These are phyloP conservation scores for Trypanosoma cruzi DNA, from an alignment of 208 protist species.

Conservation along the genomic window DNA sequence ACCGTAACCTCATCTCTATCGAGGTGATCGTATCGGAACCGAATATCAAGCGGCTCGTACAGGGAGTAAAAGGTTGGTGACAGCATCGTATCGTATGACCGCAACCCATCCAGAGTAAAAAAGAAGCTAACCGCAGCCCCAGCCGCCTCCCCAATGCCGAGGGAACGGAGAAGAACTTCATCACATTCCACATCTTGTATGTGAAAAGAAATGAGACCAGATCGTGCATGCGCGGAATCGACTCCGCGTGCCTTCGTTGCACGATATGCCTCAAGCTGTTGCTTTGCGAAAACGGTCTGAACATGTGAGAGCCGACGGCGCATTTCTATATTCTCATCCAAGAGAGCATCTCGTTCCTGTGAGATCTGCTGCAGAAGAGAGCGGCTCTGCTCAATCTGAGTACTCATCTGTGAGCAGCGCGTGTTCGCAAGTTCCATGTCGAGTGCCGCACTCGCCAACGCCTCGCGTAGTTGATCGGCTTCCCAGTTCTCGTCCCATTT, in stretches of 20 bases:
- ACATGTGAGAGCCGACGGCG: slow-evolving; percentile 73
- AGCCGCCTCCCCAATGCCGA: slow-evolving; percentile 37
- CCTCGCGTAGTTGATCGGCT: slow-evolving; percentile 74
- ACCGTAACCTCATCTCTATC: slow-evolving; percentile 59
- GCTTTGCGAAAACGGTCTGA: slow-evolving; percentile 87
- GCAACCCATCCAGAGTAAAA: slow-evolving; percentile 74
- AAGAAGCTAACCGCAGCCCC: slow-evolving; percentile 53
- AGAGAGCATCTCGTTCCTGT: slow-evolving; percentile 73
- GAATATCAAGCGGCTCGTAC: slow-evolving; percentile 60
- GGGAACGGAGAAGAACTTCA: slow-evolving; percentile 26
- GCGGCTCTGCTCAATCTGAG: slow-evolving; percentile 58
- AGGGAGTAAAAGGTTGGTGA: slow-evolving; percentile 64
- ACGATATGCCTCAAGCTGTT: slow-evolving; percentile 82
- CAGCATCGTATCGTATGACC: slow-evolving; percentile 80
- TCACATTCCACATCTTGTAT: slow-evolving; percentile 54
- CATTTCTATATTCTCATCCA: slow-evolving; percentile 84
- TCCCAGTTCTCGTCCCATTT: slow-evolving; percentile 84
- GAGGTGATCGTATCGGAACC: slow-evolving; percentile 72
- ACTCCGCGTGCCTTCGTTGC: slow-evolving; percentile 24
- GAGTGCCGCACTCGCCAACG: slow-evolving; percentile 72
- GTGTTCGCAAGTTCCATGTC: slow-evolving; percentile 83
- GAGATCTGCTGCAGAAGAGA: slow-evolving; percentile 36
- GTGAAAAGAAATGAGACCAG: slow-evolving; percentile 58
- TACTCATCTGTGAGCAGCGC: slow-evolving; percentile 64
- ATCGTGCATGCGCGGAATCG: background rate